Conservation (phyloP, 2,329 filamentous ascomycete genomes). For the Aspergillus sp. region DNA sequence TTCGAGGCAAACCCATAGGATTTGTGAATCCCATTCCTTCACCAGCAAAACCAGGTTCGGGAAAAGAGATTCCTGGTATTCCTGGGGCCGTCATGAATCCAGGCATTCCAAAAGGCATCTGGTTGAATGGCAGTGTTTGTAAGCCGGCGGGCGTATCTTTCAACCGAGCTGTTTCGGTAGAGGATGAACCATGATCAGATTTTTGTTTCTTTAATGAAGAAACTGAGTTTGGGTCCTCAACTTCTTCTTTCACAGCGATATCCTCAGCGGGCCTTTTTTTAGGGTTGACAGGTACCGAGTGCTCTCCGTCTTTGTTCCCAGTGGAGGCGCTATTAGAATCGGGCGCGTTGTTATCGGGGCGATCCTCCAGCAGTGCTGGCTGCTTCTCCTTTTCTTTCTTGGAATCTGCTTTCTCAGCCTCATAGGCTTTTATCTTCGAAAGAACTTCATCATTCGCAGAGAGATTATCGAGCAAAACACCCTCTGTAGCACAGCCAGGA, state of each 20-base stretch:
- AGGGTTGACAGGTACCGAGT: slow-evolving; percentile 41
- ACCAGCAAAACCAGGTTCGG: slow-evolving; percentile 33
- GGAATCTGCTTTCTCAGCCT: slow-evolving; percentile 52
- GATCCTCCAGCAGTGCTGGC: slow-evolving; percentile 25
- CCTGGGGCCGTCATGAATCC: slow-evolving; percentile 32
- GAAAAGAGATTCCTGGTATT: slow-evolving; percentile 35
- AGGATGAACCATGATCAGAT: slow-evolving; percentile 37
- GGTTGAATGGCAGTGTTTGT: slow-evolving; percentile 24
- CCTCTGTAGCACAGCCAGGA: slow-evolving; percentile 85
- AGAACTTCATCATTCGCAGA: slow-evolving; percentile 76
- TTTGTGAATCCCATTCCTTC: slow-evolving; percentile 39
- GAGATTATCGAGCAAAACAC: slow-evolving; percentile 90
- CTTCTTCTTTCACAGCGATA: slow-evolving; percentile 54
- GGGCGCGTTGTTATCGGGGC: slow-evolving; percentile 19
- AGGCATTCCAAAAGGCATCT: slow-evolving; percentile 30
- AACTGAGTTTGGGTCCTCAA: slow-evolving; percentile 39
- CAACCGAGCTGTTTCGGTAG: slow-evolving; percentile 9
- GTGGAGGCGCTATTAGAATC: slow-evolving; percentile 13
- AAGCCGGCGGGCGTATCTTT: slow-evolving; percentile 19
- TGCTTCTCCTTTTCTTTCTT: slow-evolving; percentile 46
- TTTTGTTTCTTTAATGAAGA: slow-evolving; percentile 45
- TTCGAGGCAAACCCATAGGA: slow-evolving; percentile 39
- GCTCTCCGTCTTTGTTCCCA: slow-evolving; percentile 22
- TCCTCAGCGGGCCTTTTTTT: slow-evolving; percentile 86
- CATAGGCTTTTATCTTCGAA: slow-evolving; percentile 75